phyloP scores from a whole-genome alignment of 2,329 filamentous ascomycete genomes.

The Ceratocystis huliohia region DNA sequence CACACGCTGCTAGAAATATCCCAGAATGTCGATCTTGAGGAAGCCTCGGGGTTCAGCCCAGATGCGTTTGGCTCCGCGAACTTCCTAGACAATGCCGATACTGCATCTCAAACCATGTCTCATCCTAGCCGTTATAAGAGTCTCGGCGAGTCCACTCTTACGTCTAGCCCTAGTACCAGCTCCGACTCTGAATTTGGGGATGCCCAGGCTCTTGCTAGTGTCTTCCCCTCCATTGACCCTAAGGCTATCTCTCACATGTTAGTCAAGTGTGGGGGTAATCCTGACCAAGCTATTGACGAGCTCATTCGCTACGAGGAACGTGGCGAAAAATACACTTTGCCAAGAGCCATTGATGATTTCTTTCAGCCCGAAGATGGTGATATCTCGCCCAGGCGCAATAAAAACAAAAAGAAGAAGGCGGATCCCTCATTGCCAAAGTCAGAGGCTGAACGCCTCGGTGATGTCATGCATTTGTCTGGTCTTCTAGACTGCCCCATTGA shows the following conservation, averaged over 20 bases:
- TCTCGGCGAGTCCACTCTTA: conserved; percentile 15
- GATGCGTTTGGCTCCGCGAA: conserved; percentile 38
- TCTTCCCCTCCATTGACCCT: conserved; percentile 14
- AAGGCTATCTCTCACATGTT: conserved; percentile 11
- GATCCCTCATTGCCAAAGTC: conserved; percentile 11
- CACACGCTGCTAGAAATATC: conserved; percentile 54
- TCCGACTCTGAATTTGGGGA: conserved; percentile 7
- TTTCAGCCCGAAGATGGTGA: conserved; percentile 41
- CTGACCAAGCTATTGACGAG: conserved; percentile 55
- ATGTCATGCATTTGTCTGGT: conserved; percentile 35
- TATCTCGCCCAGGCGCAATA: conserved; percentile 25
- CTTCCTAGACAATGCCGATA: conserved; percentile 15
- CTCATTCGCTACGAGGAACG: conserved; percentile 63
- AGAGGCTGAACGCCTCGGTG: conserved; percentile 24
- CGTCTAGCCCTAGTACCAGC: conserved; percentile 13
- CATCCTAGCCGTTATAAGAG: conserved; percentile 14
- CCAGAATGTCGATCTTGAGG: conserved; percentile 50
- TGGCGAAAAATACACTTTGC: conserved; percentile 26
- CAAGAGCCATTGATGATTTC: conserved; percentile 76
- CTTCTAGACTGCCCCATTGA: conserved; percentile 32
- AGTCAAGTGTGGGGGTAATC: conserved; percentile 7
- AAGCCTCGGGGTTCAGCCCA: conserved; percentile 64
- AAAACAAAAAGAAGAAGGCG: conserved; percentile 32
- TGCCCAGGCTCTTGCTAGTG: conserved; percentile 13
- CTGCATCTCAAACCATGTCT: conserved; percentile 12